These are phyloP conservation scores for Xanthoconium stramineum DNA, from an alignment of 768 basidiomycete species.

Conservation along the genomic window DNA sequence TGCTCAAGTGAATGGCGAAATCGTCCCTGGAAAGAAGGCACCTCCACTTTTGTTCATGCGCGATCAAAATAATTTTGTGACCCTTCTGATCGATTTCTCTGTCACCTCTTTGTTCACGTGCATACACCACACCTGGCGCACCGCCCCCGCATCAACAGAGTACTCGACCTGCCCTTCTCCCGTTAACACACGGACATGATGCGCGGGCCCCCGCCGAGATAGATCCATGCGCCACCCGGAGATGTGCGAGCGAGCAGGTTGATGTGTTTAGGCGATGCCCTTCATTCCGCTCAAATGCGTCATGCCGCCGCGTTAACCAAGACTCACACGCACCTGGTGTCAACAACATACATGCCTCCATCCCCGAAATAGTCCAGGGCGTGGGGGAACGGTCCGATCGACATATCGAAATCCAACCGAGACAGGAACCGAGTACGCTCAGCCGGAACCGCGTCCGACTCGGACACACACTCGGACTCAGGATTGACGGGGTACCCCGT, in stretches of 20 bases:
- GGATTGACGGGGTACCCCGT: background rate
- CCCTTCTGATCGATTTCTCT: background rate
- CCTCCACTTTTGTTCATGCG: background rate
- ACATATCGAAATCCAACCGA: background rate
- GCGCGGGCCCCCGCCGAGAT: background rate
- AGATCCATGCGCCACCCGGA: background rate
- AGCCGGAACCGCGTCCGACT: background rate
- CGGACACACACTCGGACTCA: background rate
- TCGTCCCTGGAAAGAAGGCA: too few species aligned
- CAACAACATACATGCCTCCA: background rate
- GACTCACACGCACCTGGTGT: background rate
- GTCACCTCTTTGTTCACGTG: background rate
- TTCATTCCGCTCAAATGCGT: background rate
- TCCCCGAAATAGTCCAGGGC: background rate
- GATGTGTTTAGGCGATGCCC: background rate
- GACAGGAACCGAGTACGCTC: background rate
- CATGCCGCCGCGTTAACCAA: background rate
- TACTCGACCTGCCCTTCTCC: background rate
- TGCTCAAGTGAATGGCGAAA: too few species aligned
- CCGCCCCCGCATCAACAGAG: background rate
- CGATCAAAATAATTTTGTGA: background rate
- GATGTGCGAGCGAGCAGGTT: background rate
- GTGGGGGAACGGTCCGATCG: background rate
- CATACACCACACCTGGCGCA: background rate
- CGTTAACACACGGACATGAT: background rate